phyloP scores from a whole-genome alignment of 2,329 filamentous ascomycete genomes.

The Xylaria hypoxylon region DNA sequence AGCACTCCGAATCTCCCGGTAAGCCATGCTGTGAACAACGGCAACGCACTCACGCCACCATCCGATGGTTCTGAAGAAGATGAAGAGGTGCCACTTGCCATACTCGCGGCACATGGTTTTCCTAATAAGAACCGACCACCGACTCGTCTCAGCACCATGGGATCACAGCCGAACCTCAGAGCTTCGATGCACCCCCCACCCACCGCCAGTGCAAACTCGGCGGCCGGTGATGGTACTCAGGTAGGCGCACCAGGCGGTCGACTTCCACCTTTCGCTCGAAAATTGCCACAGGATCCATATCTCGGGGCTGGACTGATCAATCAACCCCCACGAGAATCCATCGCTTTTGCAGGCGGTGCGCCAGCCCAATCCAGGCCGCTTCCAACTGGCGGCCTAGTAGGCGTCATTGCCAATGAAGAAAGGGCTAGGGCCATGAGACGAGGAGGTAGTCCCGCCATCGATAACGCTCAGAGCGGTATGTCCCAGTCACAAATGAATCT shows the following conservation, averaged over 20 bases:
- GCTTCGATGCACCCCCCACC: constrained; percentile 62
- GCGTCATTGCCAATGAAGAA: constrained; percentile 89
- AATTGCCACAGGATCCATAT: constrained; percentile 87
- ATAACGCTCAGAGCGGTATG: constrained; percentile 57
- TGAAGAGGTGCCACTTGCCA: constrained; percentile 87
- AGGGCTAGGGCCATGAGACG: constrained; percentile 80
- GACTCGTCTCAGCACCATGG: constrained; percentile 71
- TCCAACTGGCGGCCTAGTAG: constrained; percentile 83
- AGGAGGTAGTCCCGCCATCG: constrained; percentile 80
- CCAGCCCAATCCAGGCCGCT: constrained; percentile 56
- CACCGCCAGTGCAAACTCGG: constrained; percentile 67
- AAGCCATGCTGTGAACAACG: constrained; percentile 49
- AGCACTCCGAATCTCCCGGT: constrained; percentile 71
- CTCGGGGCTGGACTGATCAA: constrained; percentile 82
- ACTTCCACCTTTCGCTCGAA: constrained; percentile 84
- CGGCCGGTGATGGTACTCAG: constrained; percentile 61
- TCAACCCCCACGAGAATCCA: constrained; percentile 77
- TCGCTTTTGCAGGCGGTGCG: constrained; percentile 73
- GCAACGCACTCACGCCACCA: constrained; percentile 53
- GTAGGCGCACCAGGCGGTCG: constrained; percentile 56
- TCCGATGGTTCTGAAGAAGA: constrained; percentile 78
- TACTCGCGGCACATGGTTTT: constrained; percentile 89
- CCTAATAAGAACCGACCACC: constrained; percentile 82
- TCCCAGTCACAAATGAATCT: constrained; percentile 52
- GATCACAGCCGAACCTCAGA: constrained; percentile 78